A percentile compares a stretch with the other conserved stretches of the same genome.
Conservation (phyloP, 768 basidiomycete species). For the Tylopilus intermedius region DNA sequence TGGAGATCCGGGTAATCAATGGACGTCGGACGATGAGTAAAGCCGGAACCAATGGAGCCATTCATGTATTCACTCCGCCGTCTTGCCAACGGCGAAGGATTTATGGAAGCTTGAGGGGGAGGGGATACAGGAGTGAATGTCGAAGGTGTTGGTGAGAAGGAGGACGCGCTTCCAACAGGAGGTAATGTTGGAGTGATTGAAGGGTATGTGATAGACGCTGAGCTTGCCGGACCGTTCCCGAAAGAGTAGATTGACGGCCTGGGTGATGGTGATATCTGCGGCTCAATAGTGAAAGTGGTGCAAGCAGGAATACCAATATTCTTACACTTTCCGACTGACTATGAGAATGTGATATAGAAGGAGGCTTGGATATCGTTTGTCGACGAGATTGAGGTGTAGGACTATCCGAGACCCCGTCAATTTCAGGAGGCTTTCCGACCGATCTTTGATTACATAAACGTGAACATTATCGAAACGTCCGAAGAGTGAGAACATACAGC, state of each 20-base stretch:
- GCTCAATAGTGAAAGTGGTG: constrained; percentile 9
- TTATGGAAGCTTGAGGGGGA: constrained; percentile 83
- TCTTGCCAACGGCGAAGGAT: constrained; percentile 68
- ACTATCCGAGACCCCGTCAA: constrained; percentile 11
- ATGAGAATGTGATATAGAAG: constrained; percentile 43
- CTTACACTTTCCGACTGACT: constrained; percentile 50
- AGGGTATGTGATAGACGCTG: constrained; percentile 51
- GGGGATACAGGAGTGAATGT: constrained; percentile 45
- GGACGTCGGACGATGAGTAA: constrained; percentile 39
- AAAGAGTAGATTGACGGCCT: constrained; percentile 32
- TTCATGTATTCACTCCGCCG: constrained; percentile 76
- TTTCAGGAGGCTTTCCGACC: constrained; percentile 11
- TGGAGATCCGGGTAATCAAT: constrained; percentile 83
- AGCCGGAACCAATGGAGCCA: constrained; percentile 55
- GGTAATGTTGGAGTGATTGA: constrained; percentile 39
- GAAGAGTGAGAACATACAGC: constrained; percentile 17
- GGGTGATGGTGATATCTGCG: constrained; percentile 35
- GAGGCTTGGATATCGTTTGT: constrained; percentile 39
- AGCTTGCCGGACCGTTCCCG: constrained; percentile 33
- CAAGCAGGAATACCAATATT: constrained; percentile 2
- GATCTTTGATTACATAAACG: constrained; percentile 10
- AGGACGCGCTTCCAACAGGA: constrained; percentile 33
- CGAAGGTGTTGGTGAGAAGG: constrained; percentile 37
- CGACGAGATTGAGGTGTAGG: constrained; percentile 29
- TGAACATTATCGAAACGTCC: constrained; percentile 11